phyloP scores from a whole-genome alignment of 1,284 basidiomycete species.

The Malassezia obtusa region DNA sequence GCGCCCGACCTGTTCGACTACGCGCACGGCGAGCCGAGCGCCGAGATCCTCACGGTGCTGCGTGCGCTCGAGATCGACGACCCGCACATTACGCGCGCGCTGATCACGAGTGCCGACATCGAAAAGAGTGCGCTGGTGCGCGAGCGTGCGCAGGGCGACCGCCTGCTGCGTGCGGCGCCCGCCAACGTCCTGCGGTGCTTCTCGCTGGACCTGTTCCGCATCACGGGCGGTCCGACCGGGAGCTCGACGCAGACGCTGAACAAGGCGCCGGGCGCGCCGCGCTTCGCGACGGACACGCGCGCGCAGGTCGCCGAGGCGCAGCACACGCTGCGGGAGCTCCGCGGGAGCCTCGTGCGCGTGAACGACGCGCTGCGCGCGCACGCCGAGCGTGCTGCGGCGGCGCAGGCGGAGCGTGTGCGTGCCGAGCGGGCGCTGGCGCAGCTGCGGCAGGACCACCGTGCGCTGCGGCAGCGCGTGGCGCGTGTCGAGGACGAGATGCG shows the following conservation, averaged over 20 bases:
- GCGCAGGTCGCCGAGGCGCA: slow-evolving; percentile 25
- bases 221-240: slow-evolving; percentile 26
- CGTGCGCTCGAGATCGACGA: slow-evolving; percentile 75
- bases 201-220: slow-evolving; percentile 36
- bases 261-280: slow-evolving; percentile 36
- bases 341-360: slow-evolving; percentile 6
- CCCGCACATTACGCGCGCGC: slow-evolving; percentile 64
- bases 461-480: slow-evolving; percentile 36
- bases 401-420: slow-evolving; percentile 10
- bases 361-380: slow-evolving; percentile 15
- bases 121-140: slow-evolving; percentile 63
- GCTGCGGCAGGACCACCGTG: slow-evolving; percentile 19
- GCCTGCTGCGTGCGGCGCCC: slow-evolving; percentile 38
- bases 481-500: slow-evolving; percentile 58
- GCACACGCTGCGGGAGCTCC: not conserved
- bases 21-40: slow-evolving; percentile 54
- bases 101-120: slow-evolving; percentile 66
- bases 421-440: slow-evolving; percentile 10
- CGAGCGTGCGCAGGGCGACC: slow-evolving; percentile 32
- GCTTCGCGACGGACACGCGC: slow-evolving; percentile 41
- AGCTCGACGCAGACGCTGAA: slow-evolving; percentile 44
- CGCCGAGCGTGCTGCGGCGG: slow-evolving; percentile 6
- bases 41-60: slow-evolving; percentile 62
- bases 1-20: slow-evolving; percentile 52
- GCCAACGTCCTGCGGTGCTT: slow-evolving; percentile 41